phyloP scores from a whole-genome alignment of 768 basidiomycete species.

The Lentinula aciculospora region DNA sequence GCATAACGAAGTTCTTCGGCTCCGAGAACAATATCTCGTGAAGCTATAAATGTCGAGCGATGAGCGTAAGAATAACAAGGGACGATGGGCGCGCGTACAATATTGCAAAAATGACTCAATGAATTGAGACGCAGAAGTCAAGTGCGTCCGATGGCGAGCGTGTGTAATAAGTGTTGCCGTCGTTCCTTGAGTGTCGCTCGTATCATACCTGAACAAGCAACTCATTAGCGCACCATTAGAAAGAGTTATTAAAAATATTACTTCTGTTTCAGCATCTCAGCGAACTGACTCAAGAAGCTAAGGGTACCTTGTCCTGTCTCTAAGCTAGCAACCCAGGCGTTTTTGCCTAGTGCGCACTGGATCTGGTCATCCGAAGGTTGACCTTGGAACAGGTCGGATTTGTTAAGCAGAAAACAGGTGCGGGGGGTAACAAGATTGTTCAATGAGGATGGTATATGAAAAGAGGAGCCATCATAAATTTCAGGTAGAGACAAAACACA shows the following conservation, averaged over 20 bases:
- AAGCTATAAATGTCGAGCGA: constrained; percentile 27
- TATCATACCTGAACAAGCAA: constrained; percentile 19
- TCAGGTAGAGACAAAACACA: constrained; percentile 75
- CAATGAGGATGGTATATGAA: constrained; percentile 41
- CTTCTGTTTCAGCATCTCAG: constrained; percentile 42
- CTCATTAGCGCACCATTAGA: neutral
- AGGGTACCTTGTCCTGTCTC: constrained; percentile 49
- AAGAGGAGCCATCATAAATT: constrained; percentile 9
- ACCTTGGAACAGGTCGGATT: constrained; percentile 49
- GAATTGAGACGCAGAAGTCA: constrained; percentile 58
- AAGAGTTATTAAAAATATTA: constrained; percentile 20
- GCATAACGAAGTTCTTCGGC: constrained; percentile 90
- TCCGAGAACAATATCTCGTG: constrained; percentile 71
- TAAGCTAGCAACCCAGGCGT: constrained; percentile 61
- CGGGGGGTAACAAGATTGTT: constrained; percentile 40
- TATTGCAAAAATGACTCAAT: constrained; percentile 55
- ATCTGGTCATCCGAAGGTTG: neutral
- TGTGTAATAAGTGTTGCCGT: constrained; percentile 70
- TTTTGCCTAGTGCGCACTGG: neutral
- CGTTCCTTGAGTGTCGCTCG: constrained; percentile 18
- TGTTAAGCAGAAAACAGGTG: constrained; percentile 77
- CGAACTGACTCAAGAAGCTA: constrained; percentile 57
- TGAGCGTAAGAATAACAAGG: constrained; percentile 1
- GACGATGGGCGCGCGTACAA: constrained; percentile 21
- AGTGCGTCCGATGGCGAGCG: constrained; percentile 71